Conservation (phyloP, 2,329 filamentous ascomycete genomes). For the Fusarium torreyae region DNA sequence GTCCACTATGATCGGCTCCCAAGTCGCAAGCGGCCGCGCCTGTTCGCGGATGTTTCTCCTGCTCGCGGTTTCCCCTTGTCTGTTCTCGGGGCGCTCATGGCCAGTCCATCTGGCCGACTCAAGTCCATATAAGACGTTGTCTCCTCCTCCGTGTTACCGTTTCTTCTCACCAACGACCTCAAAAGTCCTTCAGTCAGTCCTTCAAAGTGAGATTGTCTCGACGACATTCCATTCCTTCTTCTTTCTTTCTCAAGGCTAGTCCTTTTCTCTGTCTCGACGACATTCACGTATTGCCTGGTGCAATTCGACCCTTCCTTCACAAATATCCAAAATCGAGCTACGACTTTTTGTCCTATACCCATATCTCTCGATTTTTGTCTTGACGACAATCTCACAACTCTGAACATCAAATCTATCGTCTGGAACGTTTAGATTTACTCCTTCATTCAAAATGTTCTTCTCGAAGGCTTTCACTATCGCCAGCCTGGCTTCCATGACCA, state of each 20-base stretch:
- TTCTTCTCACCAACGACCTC: conserved; percentile 45
- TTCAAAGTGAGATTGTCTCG: conserved; percentile 51
- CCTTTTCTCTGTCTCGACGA: conserved; percentile 46
- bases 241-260: conserved; percentile 48
- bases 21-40: conserved; percentile 33
- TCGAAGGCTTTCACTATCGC: conserved; percentile 64
- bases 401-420: conserved; percentile 50
- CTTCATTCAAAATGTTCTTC: conserved; percentile 65
- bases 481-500: conserved; percentile 72
- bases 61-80: conserved; percentile 31
- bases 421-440: conserved; percentile 50
- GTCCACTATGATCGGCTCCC: conserved; percentile 39
- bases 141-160: conserved; percentile 27
- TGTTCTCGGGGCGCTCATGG: conserved; percentile 21
- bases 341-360: conserved; percentile 42
- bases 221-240: conserved; percentile 51
- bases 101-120: conserved; percentile 40
- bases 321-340: conserved; percentile 38
- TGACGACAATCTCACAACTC: conserved; percentile 48
- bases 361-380: conserved; percentile 49
- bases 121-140: conserved; percentile 47
- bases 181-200: conserved; percentile 49
- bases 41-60: conserved; percentile 41
- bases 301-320: conserved; percentile 48
- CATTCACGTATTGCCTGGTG: conserved; percentile 48